Conservation (phyloP, 2,329 filamentous ascomycete species). For the Cytospora chrysosperma region DNA sequence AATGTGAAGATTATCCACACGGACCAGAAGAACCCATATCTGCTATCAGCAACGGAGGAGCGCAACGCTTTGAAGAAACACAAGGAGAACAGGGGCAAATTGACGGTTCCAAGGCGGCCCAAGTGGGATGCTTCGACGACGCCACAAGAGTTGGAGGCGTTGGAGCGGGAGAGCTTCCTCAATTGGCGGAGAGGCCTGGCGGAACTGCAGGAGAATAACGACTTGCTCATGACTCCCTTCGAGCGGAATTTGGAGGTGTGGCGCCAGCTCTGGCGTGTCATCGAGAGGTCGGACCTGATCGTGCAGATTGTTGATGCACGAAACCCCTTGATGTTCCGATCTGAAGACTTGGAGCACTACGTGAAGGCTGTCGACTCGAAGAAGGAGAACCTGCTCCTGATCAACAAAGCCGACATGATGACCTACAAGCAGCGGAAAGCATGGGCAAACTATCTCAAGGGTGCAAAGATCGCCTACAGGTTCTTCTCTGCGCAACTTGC, state of each 20-base stretch:
- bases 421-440: constrained; percentile 74
- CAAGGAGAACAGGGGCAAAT: constrained; percentile 69
- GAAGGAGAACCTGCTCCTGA: constrained; percentile 88
- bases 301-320: constrained; percentile 98
- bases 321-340: constrained; percentile 91
- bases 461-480: constrained; percentile 80
- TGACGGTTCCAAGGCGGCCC: constrained; percentile 89
- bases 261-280: constrained; percentile 97
- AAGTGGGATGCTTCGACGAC: constrained; percentile 87
- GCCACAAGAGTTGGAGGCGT: constrained; percentile 72
- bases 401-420: constrained; percentile 99
- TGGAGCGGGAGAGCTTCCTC: constrained; percentile 78
- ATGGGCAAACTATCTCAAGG: constrained; percentile 86
- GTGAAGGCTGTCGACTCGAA: constrained; percentile 87
- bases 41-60: constrained; percentile 84
- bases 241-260: constrained; percentile 97
- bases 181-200: constrained; percentile 89
- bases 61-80: constrained; percentile 76
- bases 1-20: constrained; percentile 98
- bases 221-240: constrained; percentile 95
- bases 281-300: constrained; percentile 90
- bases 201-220: constrained; percentile 89
- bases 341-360: constrained; percentile 88
- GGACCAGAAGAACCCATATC: constrained; percentile 92
- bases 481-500: constrained; percentile 96